Evolutionary conservation across 208 protist genomes (phyloP).

Genomic region (Leishmania gerbilli): DNA sequence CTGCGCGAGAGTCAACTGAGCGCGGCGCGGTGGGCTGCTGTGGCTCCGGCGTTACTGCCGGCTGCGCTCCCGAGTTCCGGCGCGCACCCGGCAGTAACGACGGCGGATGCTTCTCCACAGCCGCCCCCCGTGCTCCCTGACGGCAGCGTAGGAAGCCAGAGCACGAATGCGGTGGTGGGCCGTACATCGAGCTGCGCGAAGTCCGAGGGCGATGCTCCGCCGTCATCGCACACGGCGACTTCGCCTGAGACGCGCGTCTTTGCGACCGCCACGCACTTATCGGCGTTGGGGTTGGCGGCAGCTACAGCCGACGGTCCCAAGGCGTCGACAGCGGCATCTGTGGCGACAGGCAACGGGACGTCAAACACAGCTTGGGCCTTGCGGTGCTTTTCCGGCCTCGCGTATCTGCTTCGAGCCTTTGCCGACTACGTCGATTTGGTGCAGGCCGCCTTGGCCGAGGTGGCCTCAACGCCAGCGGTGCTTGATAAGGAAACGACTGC

Average conservation of each 20-base stretch:
- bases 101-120: background rate
- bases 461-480: background rate
- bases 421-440: slow-evolving; percentile 30
- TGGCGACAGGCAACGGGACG: too few relatives aligned
- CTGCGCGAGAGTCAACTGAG: slow-evolving; percentile 30
- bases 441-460: background rate
- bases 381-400: slow-evolving; percentile 26
- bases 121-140: background rate
- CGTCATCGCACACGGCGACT: background rate
- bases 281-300: slow-evolving; percentile 11
- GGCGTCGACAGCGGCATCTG: background rate
- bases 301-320: background rate
- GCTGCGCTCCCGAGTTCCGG: background rate
- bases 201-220: background rate
- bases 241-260: slow-evolving; percentile 2
- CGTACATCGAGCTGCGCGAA: background rate
- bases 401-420: slow-evolving; percentile 18
- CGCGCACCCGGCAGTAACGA: background rate
- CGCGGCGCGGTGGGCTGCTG: slow-evolving; percentile 18
- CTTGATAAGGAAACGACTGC: background rate
- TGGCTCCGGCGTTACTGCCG: background rate
- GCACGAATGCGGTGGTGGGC: background rate
- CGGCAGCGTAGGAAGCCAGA: background rate
- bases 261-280: slow-evolving; percentile 7
- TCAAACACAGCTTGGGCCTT: slow-evolving; percentile 32